Percentiles rank a stretch among this genome's conserved stretches.
phyloP scores from a whole-genome alignment of 495 filamentous ascomycete genomes.

The Pyrenula aspistea region DNA sequence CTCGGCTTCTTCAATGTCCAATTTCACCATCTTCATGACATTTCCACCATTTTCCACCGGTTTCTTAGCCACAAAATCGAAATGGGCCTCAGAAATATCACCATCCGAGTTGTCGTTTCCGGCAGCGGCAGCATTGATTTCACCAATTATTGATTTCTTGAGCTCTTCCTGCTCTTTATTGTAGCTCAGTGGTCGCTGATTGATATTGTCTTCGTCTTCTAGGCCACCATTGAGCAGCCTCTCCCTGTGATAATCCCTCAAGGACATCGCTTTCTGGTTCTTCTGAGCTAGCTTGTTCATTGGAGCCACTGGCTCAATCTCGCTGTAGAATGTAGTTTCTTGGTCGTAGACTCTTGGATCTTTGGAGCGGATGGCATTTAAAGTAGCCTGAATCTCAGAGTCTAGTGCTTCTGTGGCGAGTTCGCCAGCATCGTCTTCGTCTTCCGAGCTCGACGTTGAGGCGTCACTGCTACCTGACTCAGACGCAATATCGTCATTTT shows the following conservation, averaged over 20 bases:
- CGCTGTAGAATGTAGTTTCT: constrained; percentile 59
- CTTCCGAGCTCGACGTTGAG: constrained; percentile 56
- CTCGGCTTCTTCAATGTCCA: constrained; percentile 67
- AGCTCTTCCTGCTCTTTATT: constrained; percentile 75
- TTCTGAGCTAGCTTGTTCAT: constrained; percentile 24
- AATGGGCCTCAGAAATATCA: constrained; percentile 44
- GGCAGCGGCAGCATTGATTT: constrained; percentile 57
- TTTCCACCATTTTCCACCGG: constrained; percentile 17
- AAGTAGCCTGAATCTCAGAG: constrained; percentile 69
- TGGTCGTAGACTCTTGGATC: constrained; percentile 85
- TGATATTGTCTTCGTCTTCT: constrained; percentile 38
- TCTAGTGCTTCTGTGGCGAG: constrained; percentile 74
- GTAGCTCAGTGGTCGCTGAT: constrained; percentile 51
- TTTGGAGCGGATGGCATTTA: constrained; percentile 76
- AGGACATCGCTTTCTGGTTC: constrained; percentile 72
- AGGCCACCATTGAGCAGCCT: constrained; percentile 59
- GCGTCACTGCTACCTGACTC: constrained; percentile 38
- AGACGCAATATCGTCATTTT: constrained; percentile 23
- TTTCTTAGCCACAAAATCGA: constrained; percentile 57
- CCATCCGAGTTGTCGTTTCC: constrained; percentile 25
- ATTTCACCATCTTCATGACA: constrained; percentile 21
- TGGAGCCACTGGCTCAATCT: constrained; percentile 38
- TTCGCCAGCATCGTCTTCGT: constrained; percentile 82
- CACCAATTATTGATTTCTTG: constrained; percentile 60
- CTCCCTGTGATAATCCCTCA: constrained; percentile 82